These are phyloP conservation scores for Aspergillus quadrilineatus DNA, from an alignment of 2,329 filamentous ascomycete genomes.

Conservation along the genomic window DNA sequence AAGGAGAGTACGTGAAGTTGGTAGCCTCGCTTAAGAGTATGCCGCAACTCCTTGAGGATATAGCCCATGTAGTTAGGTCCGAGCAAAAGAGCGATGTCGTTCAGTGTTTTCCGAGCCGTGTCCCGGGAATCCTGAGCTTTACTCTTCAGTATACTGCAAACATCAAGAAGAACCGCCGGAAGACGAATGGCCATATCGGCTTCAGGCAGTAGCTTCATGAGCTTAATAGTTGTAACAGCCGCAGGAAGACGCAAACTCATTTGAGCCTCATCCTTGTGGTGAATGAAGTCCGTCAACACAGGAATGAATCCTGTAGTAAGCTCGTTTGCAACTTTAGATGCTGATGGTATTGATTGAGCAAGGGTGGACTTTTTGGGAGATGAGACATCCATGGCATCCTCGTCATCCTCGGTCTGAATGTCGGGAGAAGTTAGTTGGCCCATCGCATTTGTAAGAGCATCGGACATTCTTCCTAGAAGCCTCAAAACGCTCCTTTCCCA, in stretches of 20 bases:
- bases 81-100: conserved; percentile 76
- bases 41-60: conserved; percentile 84
- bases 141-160: conserved; percentile 88
- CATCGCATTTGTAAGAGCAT: conserved; percentile 65
- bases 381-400: conserved; percentile 30
- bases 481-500: conserved; percentile 82
- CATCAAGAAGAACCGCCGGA: conserved; percentile 81
- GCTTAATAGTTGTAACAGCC: conserved; percentile 82
- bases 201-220: conserved; percentile 75
- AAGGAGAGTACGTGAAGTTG: conserved; percentile 94
- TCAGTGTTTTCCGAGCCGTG: conserved; percentile 82
- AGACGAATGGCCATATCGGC: conserved; percentile 71
- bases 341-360: conserved; percentile 63
- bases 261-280: conserved; percentile 90
- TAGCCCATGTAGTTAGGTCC: conserved; percentile 85
- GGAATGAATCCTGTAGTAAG: conserved; percentile 74
- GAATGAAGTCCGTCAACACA: conserved; percentile 76
- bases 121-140: conserved; percentile 86
- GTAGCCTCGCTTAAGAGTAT: conserved; percentile 79
- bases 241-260: conserved; percentile 91
- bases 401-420: conserved; percentile 22
- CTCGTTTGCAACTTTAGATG: conserved; percentile 68
- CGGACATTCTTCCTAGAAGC: conserved; percentile 76
- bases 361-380: conserved; percentile 48
- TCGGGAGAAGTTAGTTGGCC: conserved; percentile 26